Conservation (phyloP, 768 basidiomycete genomes). For the Calocybe gangraenosa region DNA sequence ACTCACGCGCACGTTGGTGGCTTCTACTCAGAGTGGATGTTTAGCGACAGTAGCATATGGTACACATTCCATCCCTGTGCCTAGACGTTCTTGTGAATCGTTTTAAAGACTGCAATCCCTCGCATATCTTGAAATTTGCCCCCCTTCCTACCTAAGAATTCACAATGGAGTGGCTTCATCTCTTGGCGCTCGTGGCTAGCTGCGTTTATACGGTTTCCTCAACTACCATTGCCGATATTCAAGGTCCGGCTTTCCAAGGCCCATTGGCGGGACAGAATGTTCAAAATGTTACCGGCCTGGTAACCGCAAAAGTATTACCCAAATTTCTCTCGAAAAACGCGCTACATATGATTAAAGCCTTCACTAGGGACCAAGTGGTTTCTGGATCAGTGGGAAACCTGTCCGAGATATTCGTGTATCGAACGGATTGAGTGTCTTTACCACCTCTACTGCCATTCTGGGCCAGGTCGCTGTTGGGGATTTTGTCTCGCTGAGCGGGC, state of each 20-base stretch:
- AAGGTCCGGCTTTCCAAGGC: conserved; percentile 44
- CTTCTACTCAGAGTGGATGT: too few species aligned
- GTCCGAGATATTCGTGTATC: conserved; percentile 43
- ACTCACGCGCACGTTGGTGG: too few species aligned
- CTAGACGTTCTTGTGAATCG: too few species aligned
- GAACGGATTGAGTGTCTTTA: conserved; percentile 48
- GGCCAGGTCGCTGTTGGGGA: conserved; percentile 43
- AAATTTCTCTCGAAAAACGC: neutral
- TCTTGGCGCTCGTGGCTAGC: conserved; percentile 25
- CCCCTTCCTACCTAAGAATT: conserved; percentile 5
- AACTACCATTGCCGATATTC: conserved; percentile 46
- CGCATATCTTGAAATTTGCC: too few species aligned
- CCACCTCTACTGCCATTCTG: conserved; percentile 32
- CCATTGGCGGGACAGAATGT: conserved; percentile 43
- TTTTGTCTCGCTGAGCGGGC: conserved; percentile 37
- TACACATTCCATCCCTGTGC: too few species aligned
- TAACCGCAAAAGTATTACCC: conserved; percentile 49
- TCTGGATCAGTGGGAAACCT: conserved; percentile 43
- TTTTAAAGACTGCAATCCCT: too few species aligned
- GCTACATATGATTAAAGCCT: too few species aligned
- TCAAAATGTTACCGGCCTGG: conserved; percentile 43
- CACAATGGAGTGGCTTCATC: conserved; percentile 28
- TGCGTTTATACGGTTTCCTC: conserved; percentile 25
- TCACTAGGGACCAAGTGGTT: conserved; percentile 38
- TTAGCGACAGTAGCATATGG: too few species aligned